phyloP scores from a whole-genome alignment of 257 asterid genomes.

The Leonotis leonurus region DNA sequence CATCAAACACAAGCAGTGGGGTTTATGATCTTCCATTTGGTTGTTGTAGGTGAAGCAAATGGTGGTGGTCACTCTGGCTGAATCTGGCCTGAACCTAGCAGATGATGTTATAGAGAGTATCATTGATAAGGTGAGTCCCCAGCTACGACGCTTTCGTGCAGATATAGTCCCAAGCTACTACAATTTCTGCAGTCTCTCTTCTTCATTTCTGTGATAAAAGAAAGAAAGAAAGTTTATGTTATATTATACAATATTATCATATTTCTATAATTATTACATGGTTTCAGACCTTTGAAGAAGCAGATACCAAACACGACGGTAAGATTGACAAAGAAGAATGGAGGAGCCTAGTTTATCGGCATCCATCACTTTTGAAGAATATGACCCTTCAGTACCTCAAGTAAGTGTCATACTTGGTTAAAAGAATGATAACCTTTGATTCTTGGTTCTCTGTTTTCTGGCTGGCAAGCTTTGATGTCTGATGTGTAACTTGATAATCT shows the following conservation, averaged over 20 bases:
- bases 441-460: not conserved
- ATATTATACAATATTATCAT: too few species aligned
- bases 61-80: slow-evolving; percentile 94
- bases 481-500: not conserved
- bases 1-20: not conserved
- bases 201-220: too few species aligned
- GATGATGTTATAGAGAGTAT: slow-evolving; percentile 80
- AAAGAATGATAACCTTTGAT: not conserved
- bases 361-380: slow-evolving; percentile 72
- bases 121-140: slow-evolving; percentile 52
- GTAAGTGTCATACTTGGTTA: slow-evolving; percentile 29
- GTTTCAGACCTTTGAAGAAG: slow-evolving; percentile 88
- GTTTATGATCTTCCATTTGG: slow-evolving; percentile 13
- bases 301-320: slow-evolving; percentile 80
- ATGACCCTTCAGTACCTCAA: too few species aligned
- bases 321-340: slow-evolving; percentile 85
- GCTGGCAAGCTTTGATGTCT: not conserved
- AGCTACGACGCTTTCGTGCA: not conserved
- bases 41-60: slow-evolving; percentile 73
- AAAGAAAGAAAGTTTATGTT: too few species aligned
- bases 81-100: slow-evolving; percentile 84
- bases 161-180: not conserved
- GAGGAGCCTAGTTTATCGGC: slow-evolving; percentile 60
- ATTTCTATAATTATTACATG: not conserved
- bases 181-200: too few species aligned